phyloP scores from a whole-genome alignment of 1,139 yeast species.

The Pichia sp. region DNA sequence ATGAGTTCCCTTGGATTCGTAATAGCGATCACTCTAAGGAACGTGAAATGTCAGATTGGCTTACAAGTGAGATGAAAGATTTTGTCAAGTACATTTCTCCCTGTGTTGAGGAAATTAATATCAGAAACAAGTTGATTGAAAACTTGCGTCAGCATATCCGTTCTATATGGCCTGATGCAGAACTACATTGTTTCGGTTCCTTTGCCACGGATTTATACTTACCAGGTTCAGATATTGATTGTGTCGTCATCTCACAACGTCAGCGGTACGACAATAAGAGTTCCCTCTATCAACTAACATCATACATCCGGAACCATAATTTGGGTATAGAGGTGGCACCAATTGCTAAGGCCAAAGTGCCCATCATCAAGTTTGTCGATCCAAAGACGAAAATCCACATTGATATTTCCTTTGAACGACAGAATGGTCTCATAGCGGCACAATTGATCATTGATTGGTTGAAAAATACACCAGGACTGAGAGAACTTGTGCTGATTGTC shows the following conservation, averaged over 20 bases:
- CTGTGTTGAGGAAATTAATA: constrained; percentile 61
- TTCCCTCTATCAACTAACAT: constrained; percentile 66
- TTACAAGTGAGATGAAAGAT: constrained; percentile 80
- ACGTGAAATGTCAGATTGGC: constrained; percentile 77
- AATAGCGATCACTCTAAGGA: constrained; percentile 70
- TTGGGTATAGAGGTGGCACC: constrained; percentile 76
- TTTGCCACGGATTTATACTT: constrained; percentile 90
- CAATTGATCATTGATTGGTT: constrained; percentile 73
- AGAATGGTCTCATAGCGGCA: constrained; percentile 84
- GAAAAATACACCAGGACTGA: constrained; percentile 63
- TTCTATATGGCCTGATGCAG: constrained; percentile 72
- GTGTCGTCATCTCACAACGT: constrained; percentile 68
- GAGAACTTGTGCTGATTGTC: constrained; percentile 77
- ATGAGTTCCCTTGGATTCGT: constrained; percentile 73
- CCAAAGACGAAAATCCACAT: constrained; percentile 65
- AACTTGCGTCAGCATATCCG: constrained; percentile 52
- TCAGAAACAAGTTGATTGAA: constrained; percentile 61
- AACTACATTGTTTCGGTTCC: constrained; percentile 87
- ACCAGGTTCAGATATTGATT: constrained; percentile 96
- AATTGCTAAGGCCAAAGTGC: constrained; percentile 89
- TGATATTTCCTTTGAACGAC: constrained; percentile 87
- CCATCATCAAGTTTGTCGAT: constrained; percentile 89
- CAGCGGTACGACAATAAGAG: constrained; percentile 65
- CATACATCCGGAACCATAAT: constrained; percentile 53
- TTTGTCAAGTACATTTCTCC: constrained; percentile 88